These are phyloP conservation scores for Mycosarcoma mackinlayi DNA, from an alignment of 1,284 basidiomycete genomes.

Conservation along the genomic window DNA sequence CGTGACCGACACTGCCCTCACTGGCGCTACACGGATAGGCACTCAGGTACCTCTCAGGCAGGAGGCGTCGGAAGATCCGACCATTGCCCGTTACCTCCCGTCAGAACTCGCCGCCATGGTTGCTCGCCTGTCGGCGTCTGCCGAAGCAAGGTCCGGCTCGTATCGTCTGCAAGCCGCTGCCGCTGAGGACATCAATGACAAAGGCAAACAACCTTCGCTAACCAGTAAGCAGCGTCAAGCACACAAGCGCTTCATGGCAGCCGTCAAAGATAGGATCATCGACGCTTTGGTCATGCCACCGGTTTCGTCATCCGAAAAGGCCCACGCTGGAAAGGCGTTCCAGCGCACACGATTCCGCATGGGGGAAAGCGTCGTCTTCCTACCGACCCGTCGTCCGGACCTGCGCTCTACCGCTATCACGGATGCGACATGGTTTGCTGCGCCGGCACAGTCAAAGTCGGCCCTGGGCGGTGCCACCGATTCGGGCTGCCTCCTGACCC, in stretches of 20 bases:
- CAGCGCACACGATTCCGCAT: slow-evolving; percentile 10
- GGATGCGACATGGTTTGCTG: slow-evolving; percentile 15
- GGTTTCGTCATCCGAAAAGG: neutral
- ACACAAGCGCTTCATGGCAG: slow-evolving; percentile 23
- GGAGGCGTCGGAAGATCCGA: neutral
- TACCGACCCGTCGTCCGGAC: slow-evolving; percentile 2
- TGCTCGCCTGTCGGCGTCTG: slow-evolving; percentile 1
- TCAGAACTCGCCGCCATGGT: slow-evolving; percentile 12
- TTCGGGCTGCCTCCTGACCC: slow-evolving; percentile 8
- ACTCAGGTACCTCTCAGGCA: too few relatives aligned
- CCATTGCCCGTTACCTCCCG: slow-evolving; percentile 5
- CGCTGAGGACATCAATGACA: neutral
- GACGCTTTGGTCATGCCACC: neutral
- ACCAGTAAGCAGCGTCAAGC: slow-evolving; percentile 26
- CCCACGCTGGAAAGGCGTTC: neutral
- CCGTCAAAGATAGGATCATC: slow-evolving; percentile 10
- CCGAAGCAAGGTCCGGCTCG: slow-evolving; percentile 10
- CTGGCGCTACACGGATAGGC: too few relatives aligned
- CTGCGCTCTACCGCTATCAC: neutral
- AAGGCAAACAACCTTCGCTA: slow-evolving; percentile 23
- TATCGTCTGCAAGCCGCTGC: slow-evolving; percentile 18
- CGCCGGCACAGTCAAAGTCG: neutral
- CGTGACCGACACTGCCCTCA: too few relatives aligned
- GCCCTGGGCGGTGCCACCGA: slow-evolving; percentile 1
- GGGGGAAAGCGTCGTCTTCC: slow-evolving; percentile 17